Evolutionary conservation across 192 early-diverging fungal species (phyloP).

Genomic region (Linnemannia exigua): DNA sequence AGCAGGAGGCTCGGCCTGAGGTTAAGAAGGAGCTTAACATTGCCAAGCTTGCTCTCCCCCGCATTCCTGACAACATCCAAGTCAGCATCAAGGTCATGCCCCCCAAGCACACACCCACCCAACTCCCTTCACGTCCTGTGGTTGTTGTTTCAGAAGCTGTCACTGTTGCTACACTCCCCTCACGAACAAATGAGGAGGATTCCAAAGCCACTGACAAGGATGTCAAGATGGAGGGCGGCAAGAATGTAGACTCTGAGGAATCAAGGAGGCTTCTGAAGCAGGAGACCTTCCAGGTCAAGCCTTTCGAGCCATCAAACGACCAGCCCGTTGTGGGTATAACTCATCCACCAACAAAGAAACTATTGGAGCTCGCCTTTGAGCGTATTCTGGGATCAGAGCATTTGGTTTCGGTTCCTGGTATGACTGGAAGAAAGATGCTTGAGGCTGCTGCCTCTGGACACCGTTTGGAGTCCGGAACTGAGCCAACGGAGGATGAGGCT

Average conservation of each 20-base stretch:
- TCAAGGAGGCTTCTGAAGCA: conserved; percentile 30
- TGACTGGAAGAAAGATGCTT: conserved; percentile 43
- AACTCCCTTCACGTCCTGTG: conserved; percentile 32
- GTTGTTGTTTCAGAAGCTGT: conserved; percentile 40
- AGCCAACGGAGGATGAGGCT: background rate
- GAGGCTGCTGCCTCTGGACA: conserved; percentile 35
- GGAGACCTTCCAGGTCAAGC: conserved; percentile 44
- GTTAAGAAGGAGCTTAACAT: conserved; percentile 36
- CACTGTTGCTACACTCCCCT: background rate
- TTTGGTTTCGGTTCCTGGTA: conserved; percentile 40
- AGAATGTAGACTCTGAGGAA: conserved; percentile 10
- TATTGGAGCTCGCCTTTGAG: conserved; percentile 43
- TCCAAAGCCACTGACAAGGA: conserved; percentile 7
- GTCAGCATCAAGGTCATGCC: conserved; percentile 34
- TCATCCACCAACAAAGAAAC: background rate
- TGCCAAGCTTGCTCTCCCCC: conserved; percentile 41
- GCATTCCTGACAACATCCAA: conserved; percentile 21
- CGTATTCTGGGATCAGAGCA: conserved; percentile 44
- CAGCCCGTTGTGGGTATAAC: conserved; percentile 2
- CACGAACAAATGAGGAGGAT: conserved; percentile 8
- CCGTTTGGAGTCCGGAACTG: background rate
- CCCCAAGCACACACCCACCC: conserved; percentile 32
- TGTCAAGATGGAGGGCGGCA: conserved; percentile 28
- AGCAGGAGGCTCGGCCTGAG: conserved; percentile 16
- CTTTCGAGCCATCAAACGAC: conserved; percentile 36